Conservation (phyloP, 1,139 yeast genomes). For the Arxiozyma slooffiae region DNA sequence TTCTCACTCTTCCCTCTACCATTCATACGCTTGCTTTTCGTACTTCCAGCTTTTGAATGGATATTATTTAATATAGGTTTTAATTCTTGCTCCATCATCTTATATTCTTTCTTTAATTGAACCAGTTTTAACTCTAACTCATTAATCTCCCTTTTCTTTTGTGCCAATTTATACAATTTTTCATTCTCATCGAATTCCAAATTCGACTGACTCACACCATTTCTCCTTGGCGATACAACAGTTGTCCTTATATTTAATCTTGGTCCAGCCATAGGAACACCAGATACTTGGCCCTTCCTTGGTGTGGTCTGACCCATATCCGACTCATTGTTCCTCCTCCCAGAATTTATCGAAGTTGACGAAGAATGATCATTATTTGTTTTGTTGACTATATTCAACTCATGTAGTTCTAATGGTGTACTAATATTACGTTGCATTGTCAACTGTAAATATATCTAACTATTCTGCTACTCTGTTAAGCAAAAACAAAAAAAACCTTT, state of each 20-base stretch:
- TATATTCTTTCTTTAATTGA: constrained; percentile 32
- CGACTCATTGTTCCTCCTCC: background rate
- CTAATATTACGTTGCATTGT: constrained; percentile 7
- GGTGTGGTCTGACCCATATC: background rate
- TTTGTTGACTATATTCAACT: constrained; percentile 9
- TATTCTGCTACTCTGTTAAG: no score
- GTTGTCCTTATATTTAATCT: constrained; percentile 1
- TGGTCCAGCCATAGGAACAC: background rate
- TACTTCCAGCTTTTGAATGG: background rate
- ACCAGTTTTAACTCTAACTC: constrained; percentile 34
- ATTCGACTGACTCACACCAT: background rate
- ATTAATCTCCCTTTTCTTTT: constrained; percentile 37
- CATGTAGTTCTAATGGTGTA: constrained; percentile 10
- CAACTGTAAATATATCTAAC: background rate
- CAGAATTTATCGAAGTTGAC: background rate
- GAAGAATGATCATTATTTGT: background rate
- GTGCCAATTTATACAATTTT: constrained; percentile 33
- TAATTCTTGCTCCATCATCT: constrained; percentile 30
- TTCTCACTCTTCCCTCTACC: constrained; percentile 4
- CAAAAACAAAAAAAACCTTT: no score
- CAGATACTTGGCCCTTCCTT: background rate
- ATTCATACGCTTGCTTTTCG: background rate
- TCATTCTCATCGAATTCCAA: constrained; percentile 7
- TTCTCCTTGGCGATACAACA: constrained; percentile 1
- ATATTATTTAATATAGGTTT: background rate